Percentiles rank a stretch among this genome's conserved stretches.
phyloP scores from a whole-genome alignment of 2,329 filamentous ascomycete genomes.

The Venturiaceae sp. region DNA sequence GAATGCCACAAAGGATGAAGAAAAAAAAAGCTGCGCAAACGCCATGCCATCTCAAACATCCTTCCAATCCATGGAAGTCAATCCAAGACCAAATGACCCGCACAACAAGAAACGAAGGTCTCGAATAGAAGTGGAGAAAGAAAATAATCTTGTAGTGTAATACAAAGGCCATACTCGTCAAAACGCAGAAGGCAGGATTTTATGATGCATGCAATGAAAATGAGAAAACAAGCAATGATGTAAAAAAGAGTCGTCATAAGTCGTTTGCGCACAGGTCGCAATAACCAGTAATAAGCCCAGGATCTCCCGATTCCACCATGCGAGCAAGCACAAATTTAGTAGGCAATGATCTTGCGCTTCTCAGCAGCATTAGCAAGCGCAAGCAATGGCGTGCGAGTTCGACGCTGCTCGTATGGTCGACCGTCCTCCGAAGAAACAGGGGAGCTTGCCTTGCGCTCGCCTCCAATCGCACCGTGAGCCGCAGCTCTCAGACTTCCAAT shows the following conservation, averaged over 20 bases:
- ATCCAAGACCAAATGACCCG: neutral
- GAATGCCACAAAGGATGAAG: neutral
- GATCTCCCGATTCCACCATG: neutral
- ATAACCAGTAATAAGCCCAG: neutral
- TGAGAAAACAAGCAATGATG: neutral
- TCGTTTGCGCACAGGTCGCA: neutral
- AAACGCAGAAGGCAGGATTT: neutral
- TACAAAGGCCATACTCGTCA: neutral
- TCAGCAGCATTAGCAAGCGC: constrained; percentile 79
- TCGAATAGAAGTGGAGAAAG: neutral
- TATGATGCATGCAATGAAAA: neutral
- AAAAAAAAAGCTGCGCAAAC: neutral
- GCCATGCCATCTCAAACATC: neutral
- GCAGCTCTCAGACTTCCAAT: constrained; percentile 67
- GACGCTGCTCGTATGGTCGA: constrained; percentile 49
- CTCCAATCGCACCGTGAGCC: constrained; percentile 78
- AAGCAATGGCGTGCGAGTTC: constrained; percentile 69
- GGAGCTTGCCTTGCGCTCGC: constrained; percentile 58
- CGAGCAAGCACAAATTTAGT: neutral
- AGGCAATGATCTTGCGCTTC: constrained; percentile 63
- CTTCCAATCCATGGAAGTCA: neutral
- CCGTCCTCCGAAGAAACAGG: constrained; percentile 45
- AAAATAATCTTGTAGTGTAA: neutral
- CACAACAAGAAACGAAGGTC: neutral
- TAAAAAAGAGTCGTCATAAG: neutral